Evolutionary conservation across 345 rosid species (phyloP), one percentile per base, ranked within the genome.

Genomic region (Citrus sp.): DNA sequence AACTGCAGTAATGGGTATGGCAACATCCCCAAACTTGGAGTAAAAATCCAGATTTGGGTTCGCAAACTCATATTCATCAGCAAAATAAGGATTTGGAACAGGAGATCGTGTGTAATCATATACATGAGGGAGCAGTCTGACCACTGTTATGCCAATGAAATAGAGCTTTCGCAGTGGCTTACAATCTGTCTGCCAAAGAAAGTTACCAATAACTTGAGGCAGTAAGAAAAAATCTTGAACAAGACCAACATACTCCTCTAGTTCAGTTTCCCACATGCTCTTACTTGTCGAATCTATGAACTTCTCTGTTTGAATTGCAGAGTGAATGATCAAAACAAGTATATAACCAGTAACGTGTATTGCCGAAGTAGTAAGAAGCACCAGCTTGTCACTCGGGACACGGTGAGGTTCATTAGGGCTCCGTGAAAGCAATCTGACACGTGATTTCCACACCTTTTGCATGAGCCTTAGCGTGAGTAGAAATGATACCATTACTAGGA

Each of bases 381-480:
- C 97, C 46, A 72, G 75, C 38, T 87, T 87, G 49, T 94, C 98
- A 76, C 89, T 92, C 12, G 93, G 95, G 40, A 88, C 89, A 64
- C 85, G 90, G 77, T 78, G 84, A n/a, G 92, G 84, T 82, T 90
- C 94, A 12, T 71, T 84, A 67, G 95, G 87, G 61, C 79, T 61
- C 83, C 87, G 85, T 32, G 87, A 46, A 28, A 86, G 82, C 74
- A 88, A 79, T 77, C 94, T 85, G 66, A 78, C 78, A 46, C 98
- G 94, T 6, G 94, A 91, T 86, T 89, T 91, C 96, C 94, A 91
- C 34, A 91, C 97, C 86, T 90, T 94, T 86, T 94, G 98, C 73
- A 85, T 81, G 76, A 94, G 92, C 83, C 98, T 85, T 37, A 92
- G 87, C 27, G 92, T 94, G 6, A 91, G 89, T 49, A 94, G 81